Evolutionary conservation across 106 monocot species (phyloP).

Genomic region (Acorus gramineus): DNA sequence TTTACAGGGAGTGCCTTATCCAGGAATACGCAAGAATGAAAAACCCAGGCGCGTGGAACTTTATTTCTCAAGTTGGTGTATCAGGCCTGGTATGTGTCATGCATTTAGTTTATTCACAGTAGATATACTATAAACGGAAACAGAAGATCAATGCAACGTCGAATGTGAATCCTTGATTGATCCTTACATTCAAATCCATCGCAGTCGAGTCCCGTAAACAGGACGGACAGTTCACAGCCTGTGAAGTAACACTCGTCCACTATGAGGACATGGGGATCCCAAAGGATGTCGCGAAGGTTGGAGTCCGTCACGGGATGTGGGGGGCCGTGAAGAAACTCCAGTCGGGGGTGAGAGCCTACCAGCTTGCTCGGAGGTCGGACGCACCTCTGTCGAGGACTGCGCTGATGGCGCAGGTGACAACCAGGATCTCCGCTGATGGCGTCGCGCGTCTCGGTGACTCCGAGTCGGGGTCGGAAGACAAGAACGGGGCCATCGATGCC

Average conservation of each 20-base stretch:
- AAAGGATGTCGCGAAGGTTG: conserved; percentile 83
- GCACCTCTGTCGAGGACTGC: conserved; percentile 42
- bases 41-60: conserved; percentile 81
- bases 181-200: not conserved
- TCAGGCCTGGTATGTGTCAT: conserved; percentile 58
- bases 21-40: conserved; percentile 56
- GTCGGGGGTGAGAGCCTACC: conserved; percentile 79
- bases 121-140: no score
- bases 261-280: conserved; percentile 98
- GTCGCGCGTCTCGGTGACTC: conserved; percentile 1
- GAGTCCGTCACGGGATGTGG: conserved; percentile 96
- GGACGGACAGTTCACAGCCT: conserved; percentile 65
- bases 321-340: conserved; percentile 88
- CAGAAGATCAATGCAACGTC: no score
- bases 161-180: not conserved
- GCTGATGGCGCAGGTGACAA: conserved; percentile 50
- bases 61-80: conserved; percentile 95
- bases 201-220: conserved; percentile 75
- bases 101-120: not conserved
- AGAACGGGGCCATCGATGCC: not conserved
- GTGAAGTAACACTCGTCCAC: conserved; percentile 80
- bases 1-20: conserved; percentile 69
- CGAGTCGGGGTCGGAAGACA: conserved; percentile 5
- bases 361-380: conserved; percentile 34
- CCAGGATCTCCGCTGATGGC: conserved; percentile 23